These are phyloP conservation scores for Alternaria conjuncta DNA, from an alignment of 2,329 filamentous ascomycete genomes.

Conservation along the genomic window DNA sequence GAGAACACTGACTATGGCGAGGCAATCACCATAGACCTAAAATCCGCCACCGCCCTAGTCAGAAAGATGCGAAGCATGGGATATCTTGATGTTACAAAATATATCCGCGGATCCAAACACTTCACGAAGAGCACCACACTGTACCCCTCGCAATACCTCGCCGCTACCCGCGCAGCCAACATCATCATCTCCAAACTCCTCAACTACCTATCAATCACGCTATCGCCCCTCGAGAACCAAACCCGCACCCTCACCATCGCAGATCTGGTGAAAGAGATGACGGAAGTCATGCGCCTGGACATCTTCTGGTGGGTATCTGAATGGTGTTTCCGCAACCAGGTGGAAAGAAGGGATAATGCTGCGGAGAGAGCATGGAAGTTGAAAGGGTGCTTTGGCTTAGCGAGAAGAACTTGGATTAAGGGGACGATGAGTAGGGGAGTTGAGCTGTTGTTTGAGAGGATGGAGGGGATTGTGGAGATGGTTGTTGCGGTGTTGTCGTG, in stretches of 20 bases:
- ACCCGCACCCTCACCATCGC: background rate
- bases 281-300: background rate
- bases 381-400: background rate
- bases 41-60: background rate
- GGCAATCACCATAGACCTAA: background rate
- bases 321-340: background rate
- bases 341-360: background rate
- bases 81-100: background rate
- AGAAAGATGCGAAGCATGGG: background rate
- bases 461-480: background rate
- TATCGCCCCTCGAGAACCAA: background rate
- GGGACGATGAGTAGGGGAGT: background rate
- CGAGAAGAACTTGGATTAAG: background rate
- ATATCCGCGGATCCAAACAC: background rate
- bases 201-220: background rate
- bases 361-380: background rate
- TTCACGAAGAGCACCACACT: background rate
- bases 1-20: background rate
- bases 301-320: background rate
- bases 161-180: background rate
- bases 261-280: background rate
- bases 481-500: background rate
- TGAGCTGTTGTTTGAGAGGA: background rate
- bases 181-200: background rate
- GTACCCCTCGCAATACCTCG: background rate